phyloP scores from a whole-genome alignment of 305 asterid species.

The Lippia alba region DNA sequence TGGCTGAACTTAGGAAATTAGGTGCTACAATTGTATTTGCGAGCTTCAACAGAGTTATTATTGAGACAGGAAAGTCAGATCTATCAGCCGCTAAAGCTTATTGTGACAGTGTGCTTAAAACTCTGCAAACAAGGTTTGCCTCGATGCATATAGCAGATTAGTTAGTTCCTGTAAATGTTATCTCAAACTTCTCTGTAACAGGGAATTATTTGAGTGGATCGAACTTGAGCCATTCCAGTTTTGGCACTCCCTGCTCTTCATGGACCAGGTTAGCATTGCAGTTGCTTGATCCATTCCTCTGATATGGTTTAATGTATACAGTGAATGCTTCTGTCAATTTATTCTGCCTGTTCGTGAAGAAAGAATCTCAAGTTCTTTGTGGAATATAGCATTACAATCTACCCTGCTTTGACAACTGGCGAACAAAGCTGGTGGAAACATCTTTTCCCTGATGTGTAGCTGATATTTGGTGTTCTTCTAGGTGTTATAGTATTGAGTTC shows the following conservation, averaged over 20 bases:
- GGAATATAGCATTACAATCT: neutral
- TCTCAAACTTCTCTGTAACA: constrained; percentile 44
- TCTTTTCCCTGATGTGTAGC: neutral
- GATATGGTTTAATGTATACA: constrained; percentile 5
- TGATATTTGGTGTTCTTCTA: constrained; percentile 12
- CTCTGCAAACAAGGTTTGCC: constrained; percentile 79
- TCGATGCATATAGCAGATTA: constrained; percentile 18
- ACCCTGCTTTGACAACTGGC: neutral
- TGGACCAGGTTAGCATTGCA: constrained; percentile 85
- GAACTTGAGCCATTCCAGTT: constrained; percentile 93
- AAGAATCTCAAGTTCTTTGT: constrained; percentile 17
- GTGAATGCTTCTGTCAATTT: constrained; percentile 10
- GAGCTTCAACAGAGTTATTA: constrained; percentile 80
- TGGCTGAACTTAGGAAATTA: constrained; percentile 94
- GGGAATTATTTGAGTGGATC: constrained; percentile 97
- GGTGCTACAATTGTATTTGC: constrained; percentile 88
- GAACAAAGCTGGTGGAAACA: neutral
- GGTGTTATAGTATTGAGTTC: constrained; percentile 7
- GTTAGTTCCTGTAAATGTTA: constrained; percentile 28
- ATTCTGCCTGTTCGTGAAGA: constrained; percentile 9
- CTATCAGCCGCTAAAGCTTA: constrained; percentile 90
- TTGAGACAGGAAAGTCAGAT: constrained; percentile 93
- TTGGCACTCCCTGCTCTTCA: constrained; percentile 94
- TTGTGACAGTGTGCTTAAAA: constrained; percentile 87
- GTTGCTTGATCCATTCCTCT: constrained; percentile 34